A percentile compares a stretch with the other conserved stretches of the same genome.
Conservation (phyloP, 371 early-diverging fungal genomes). For the Syncephalastrum monosporum region DNA sequence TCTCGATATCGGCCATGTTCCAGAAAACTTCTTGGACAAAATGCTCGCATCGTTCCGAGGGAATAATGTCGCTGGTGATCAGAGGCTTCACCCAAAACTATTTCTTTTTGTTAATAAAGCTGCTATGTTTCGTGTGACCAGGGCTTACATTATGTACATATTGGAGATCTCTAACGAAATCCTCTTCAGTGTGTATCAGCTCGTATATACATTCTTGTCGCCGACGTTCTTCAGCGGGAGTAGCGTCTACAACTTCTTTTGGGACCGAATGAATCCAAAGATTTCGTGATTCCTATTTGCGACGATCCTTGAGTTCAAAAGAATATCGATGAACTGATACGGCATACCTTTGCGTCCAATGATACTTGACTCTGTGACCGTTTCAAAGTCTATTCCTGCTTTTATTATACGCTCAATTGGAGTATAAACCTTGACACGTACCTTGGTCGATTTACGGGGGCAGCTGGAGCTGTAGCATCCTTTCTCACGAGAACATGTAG, state of each 20-base stretch:
- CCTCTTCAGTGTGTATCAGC: constrained; percentile 81
- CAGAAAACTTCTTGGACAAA: constrained; percentile 85
- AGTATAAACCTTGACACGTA: neutral
- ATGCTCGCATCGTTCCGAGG: constrained; percentile 54
- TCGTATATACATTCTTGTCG: constrained; percentile 92
- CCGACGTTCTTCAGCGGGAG: constrained; percentile 61
- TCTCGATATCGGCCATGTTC: constrained; percentile 76
- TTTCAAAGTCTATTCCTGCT: neutral
- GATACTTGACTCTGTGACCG: constrained; percentile 15
- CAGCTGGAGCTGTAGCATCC: constrained; percentile 61
- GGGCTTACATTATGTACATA: constrained; percentile 32
- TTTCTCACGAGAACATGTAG: constrained; percentile 55
- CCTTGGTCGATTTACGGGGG: constrained; percentile 38
- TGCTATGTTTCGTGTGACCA: neutral
- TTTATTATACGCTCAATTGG: neutral
- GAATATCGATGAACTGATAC: neutral
- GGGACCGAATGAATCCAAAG: constrained; percentile 29
- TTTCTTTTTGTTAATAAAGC: neutral
- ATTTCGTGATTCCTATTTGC: constrained; percentile 12
- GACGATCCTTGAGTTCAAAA: neutral
- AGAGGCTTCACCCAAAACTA: constrained; percentile 80
- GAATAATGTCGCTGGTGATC: constrained; percentile 65
- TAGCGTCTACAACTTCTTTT: constrained; percentile 19
- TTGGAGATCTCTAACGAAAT: constrained; percentile 75
- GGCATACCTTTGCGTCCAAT: constrained; percentile 13